A percentile compares a stretch with the other conserved stretches of the same genome.
phyloP scores from a whole-genome alignment of 805 yeast genomes.

The Torulaspora quercuum region DNA sequence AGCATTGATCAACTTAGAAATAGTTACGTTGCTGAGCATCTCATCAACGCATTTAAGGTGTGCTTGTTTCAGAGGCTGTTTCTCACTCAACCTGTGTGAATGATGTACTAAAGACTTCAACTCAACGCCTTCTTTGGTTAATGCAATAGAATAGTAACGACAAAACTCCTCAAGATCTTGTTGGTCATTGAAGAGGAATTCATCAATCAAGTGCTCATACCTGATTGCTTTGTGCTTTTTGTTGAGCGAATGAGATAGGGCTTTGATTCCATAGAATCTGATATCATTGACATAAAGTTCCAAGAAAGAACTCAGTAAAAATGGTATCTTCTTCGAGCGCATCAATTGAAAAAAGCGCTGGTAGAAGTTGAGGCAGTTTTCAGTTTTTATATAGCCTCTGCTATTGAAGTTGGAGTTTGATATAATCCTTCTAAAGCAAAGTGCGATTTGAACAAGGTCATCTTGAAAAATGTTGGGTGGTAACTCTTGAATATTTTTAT shows the following conservation, averaged over 20 bases:
- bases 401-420: slow-evolving; percentile 59
- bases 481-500: slow-evolving; percentile 64
- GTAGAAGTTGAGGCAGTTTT: slow-evolving; percentile 60
- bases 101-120: slow-evolving; percentile 41
- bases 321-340: slow-evolving; percentile 52
- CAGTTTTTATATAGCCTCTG: slow-evolving; percentile 50
- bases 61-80: slow-evolving; percentile 46
- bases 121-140: slow-evolving; percentile 42
- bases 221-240: slow-evolving; percentile 66
- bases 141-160: slow-evolving; percentile 56
- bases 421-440: slow-evolving; percentile 62
- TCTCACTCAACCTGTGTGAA: slow-evolving; percentile 38
- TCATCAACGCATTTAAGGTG: slow-evolving; percentile 43
- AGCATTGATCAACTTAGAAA: slow-evolving; percentile 40
- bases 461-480: slow-evolving; percentile 56
- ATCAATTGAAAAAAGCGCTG: slow-evolving; percentile 60
- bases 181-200: slow-evolving; percentile 65
- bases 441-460: slow-evolving; percentile 62
- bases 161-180: slow-evolving; percentile 56
- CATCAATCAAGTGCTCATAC: slow-evolving; percentile 42
- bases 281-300: slow-evolving; percentile 80
- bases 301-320: slow-evolving; percentile 65
- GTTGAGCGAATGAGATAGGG: slow-evolving; percentile 65
- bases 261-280: slow-evolving; percentile 65
- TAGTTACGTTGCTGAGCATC: slow-evolving; percentile 35